These are phyloP conservation scores for Pythium aphanidermatum DNA, from an alignment of 352 stramenopile genomes.

Conservation along the genomic window DNA sequence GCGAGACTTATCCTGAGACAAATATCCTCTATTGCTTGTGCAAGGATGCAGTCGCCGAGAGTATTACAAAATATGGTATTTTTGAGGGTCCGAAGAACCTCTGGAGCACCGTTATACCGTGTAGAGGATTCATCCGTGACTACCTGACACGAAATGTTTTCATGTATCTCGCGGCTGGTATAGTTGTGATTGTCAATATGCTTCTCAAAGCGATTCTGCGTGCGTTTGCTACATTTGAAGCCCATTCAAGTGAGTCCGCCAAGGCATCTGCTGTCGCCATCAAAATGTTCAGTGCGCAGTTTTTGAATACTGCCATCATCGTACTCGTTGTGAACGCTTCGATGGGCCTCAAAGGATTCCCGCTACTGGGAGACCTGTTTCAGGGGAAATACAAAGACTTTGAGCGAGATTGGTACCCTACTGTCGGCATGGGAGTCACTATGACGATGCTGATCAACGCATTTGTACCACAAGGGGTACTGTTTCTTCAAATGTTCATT, in stretches of 20 bases:
- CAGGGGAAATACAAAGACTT: constrained; percentile 79
- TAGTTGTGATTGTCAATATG: constrained; percentile 76
- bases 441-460: constrained; percentile 86
- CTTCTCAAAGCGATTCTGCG: constrained; percentile 66
- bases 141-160: constrained; percentile 64
- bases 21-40: constrained; percentile 74
- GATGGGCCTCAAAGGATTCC: constrained; percentile 32
- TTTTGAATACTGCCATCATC: constrained; percentile 81
- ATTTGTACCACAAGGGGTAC: constrained; percentile 50
- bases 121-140: constrained; percentile 56
- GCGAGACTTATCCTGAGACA: constrained; percentile 54
- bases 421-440: constrained; percentile 80
- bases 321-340: constrained; percentile 73
- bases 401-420: constrained; percentile 82
- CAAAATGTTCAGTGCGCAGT: constrained; percentile 79
- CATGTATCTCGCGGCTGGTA: constrained; percentile 49
- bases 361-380: constrained; percentile 51
- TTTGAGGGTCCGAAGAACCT: constrained; percentile 45
- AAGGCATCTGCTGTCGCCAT: constrained; percentile 66
- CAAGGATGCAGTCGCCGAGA: constrained; percentile 37
- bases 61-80: constrained; percentile 40
- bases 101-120: constrained; percentile 50
- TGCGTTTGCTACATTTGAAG: constrained; percentile 61
- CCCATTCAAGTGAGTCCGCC: constrained; percentile 72
- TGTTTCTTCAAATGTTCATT: constrained; percentile 56